phyloP scores from a whole-genome alignment of 768 basidiomycete species.

The Boletus rex-veris region DNA sequence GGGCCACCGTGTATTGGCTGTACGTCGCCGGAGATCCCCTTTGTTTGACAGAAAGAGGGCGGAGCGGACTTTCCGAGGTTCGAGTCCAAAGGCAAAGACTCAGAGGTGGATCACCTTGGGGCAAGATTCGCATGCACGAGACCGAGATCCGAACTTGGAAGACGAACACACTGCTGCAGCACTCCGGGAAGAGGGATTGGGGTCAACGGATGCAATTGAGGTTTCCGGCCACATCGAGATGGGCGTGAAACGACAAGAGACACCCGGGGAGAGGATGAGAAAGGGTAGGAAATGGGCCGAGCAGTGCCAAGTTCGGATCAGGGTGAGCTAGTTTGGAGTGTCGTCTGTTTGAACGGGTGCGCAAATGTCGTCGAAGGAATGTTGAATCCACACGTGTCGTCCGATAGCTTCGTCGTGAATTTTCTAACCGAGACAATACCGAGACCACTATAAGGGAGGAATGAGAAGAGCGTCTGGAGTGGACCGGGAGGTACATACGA shows the following conservation, averaged over 20 bases:
- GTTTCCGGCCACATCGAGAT: slow-evolving; percentile 11
- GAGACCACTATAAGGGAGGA: background rate
- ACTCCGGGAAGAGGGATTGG: background rate
- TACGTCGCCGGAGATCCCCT: background rate
- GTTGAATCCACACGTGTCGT: slow-evolving; percentile 7
- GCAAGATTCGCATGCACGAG: background rate
- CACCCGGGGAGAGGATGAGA: slow-evolving; percentile 6
- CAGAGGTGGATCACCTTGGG: too few relatives aligned
- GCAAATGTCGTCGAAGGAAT: slow-evolving; percentile 9
- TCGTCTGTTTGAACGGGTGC: slow-evolving; percentile 11
- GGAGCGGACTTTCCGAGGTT: too few relatives aligned
- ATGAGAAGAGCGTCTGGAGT: background rate
- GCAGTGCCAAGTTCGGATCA: slow-evolving; percentile 4
- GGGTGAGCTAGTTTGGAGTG: slow-evolving; percentile 10
- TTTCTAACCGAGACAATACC: slow-evolving; percentile 14
- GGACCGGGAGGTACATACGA: background rate
- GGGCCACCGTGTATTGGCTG: background rate
- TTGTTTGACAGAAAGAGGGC: background rate
- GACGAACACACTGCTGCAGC: slow-evolving; percentile 9
- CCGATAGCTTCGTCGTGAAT: background rate
- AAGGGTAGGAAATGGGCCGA: background rate
- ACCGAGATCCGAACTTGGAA: slow-evolving; percentile 10
- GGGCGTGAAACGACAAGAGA: background rate
- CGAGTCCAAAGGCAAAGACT: background rate
- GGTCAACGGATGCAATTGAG: slow-evolving; percentile 3